Evolutionary conservation across 139 green algal species (phyloP), one percentile per base, ranked within the genome.

Genomic region (Nannochloris sp.): DNA sequence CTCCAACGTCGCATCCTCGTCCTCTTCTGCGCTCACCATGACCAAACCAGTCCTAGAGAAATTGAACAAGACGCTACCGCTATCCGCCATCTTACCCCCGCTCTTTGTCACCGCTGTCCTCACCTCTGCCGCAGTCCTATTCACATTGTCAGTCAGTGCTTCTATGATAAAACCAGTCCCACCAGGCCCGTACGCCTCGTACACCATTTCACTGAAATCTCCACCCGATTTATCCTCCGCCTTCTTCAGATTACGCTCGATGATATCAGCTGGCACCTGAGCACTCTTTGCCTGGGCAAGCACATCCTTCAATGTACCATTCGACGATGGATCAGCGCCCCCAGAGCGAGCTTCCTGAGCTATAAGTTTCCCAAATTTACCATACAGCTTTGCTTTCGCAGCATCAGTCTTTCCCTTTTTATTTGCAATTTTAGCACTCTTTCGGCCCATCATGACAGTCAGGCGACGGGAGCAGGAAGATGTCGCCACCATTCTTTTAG

Each of bases 111-210:
- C 75, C 1, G 81, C 81, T 6, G 70, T 57, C 43, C 85, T 83
- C 17, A 91, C 79, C 16, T 80, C 66, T 3, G 67, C 65, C 9
- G 75, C 81, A 10, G 72, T 75, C 9, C 91, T 78, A 67, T 95
- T 95, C 25, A 93, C 66, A 69, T 97, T 97, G 79, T 97, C 91
- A 5, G 89, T 96, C 1, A 97, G 73, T 53, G 75, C 88, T 50
- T 94, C 87, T 20, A 93, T 76, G 8, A 97, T 66, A 44, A 96
- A 91, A 6, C 89, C 90, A n/a, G 86, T 89, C 44, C 90, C 90
- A 6, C 84, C 84, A 17, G 81, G 73, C 2, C 77, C 64, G 25
- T 67, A 59, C 36, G 73, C 77, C 61, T 88, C 87, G 56, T 89
- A 93, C 5, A 64, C 76, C 29, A 91, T 61, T 59, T 96, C 86